phyloP scores from a whole-genome alignment of 1,284 basidiomycete species.

The Moniliella sp. region DNA sequence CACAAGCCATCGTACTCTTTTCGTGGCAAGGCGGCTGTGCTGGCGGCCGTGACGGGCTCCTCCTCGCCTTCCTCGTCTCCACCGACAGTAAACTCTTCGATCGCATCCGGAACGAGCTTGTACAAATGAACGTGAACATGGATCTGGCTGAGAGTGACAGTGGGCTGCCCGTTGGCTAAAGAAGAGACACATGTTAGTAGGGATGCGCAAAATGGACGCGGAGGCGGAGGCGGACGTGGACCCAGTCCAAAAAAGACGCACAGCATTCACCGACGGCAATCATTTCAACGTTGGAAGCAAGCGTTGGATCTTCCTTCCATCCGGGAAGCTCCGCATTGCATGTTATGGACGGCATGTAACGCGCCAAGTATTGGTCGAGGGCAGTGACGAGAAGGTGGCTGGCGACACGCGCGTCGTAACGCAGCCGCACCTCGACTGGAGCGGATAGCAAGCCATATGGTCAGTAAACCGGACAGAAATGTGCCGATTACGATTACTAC shows the following conservation, averaged over 20 bases:
- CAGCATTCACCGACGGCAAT: background rate
- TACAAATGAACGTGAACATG: conserved; percentile 58
- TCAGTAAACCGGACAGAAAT: too few species aligned
- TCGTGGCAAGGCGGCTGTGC: conserved; percentile 63
- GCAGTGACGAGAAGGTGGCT: too few species aligned
- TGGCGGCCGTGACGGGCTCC: conserved; percentile 52
- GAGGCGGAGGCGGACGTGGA: background rate
- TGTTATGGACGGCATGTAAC: background rate
- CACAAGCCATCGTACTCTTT: conserved; percentile 66
- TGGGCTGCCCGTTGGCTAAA: too few species aligned
- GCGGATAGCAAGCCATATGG: too few species aligned
- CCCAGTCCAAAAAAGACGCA: too few species aligned
- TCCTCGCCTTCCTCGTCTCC: conserved; percentile 40
- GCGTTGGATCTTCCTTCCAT: background rate
- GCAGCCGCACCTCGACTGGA: too few species aligned
- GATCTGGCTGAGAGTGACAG: background rate
- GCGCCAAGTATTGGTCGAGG: background rate
- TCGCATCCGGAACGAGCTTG: conserved; percentile 48
- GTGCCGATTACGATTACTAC: too few species aligned
- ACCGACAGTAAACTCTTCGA: conserved; percentile 54
- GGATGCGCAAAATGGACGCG: background rate
- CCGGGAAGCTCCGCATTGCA: background rate
- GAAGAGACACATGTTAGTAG: background rate
- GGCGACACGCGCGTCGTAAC: too few species aligned
- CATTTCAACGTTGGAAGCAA: background rate